Percentiles rank a stretch among this genome's conserved stretches.
Evolutionary conservation across 2,329 filamentous ascomycete species (phyloP).

Genomic region (Trichoderma arundinaceum): DNA sequence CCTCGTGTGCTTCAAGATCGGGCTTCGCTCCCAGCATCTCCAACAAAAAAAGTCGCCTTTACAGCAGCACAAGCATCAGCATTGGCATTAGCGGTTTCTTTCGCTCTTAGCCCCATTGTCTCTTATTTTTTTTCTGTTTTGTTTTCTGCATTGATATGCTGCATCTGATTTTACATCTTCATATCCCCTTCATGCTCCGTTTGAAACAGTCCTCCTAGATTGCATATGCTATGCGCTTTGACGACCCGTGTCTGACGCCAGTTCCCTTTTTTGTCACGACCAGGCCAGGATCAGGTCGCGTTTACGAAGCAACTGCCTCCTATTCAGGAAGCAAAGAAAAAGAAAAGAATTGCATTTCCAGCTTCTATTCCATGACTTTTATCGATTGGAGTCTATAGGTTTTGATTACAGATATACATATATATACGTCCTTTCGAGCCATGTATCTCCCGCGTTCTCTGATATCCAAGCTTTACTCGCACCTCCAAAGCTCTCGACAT

Average conservation of each 20-base stretch:
- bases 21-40: slow-evolving; percentile 10
- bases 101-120: no score
- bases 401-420: slow-evolving; percentile 41
- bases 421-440: slow-evolving; percentile 39
- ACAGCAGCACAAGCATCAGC: slow-evolving; percentile 11
- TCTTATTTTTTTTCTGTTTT: neutral
- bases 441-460: slow-evolving; percentile 96
- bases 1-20: slow-evolving; percentile 23
- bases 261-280: slow-evolving; percentile 17
- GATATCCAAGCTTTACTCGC: slow-evolving; percentile 88
- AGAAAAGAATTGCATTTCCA: neutral
- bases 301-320: slow-evolving; percentile 21
- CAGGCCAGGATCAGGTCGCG: slow-evolving; percentile 16
- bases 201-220: slow-evolving; percentile 11
- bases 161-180: slow-evolving; percentile 22
- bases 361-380: slow-evolving; percentile 36
- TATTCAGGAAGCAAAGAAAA: slow-evolving; percentile 12
- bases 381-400: slow-evolving; percentile 33
- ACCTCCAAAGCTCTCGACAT: slow-evolving; percentile 85
- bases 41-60: neutral
- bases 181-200: neutral
- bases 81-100: slow-evolving; percentile 4
- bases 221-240: slow-evolving; percentile 20
- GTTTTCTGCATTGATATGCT: slow-evolving; percentile 26
- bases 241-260: slow-evolving; percentile 29